Evolutionary conservation across 106 monocot genomes (phyloP), one percentile per base, ranked within the genome.

Genomic region (Allium fistulosum): DNA sequence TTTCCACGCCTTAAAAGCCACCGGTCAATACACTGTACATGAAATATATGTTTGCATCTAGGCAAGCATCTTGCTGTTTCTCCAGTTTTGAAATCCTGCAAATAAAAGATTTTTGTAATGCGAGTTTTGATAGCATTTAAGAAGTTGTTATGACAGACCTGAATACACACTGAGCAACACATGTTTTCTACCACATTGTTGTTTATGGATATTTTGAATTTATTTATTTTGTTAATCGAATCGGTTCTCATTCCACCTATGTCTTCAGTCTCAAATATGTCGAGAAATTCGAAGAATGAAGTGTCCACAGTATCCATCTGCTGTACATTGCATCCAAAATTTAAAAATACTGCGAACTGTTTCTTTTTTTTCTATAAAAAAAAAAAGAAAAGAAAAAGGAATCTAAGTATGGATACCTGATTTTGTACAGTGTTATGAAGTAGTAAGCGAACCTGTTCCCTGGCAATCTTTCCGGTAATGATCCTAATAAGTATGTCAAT

Each of bases 1-100:
- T 90, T 87, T 9, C 87, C 94, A 67, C 88, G 87, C 64, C 72
- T 52, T 14, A 73, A 28, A 37, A 94, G 82, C 94, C 94, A 94
- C 26, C 63, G 47, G 69, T 94, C 94, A 12, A 94, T 88, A 79
- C 94, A 94, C 0, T 63, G 58, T 37, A 85, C 71, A 51, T 94
- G 94, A 65, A 94, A 94, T 65, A 83, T 77, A 73, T 94, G 94
- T 26, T 65, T 28, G 45, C 94, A 94, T 58, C 81, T 66, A 18
- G 90, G 90, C 72, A 94, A 78, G 15, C 75, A 74, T 53, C 85
- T 78, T 15, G 61, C 90, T 4, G 60, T 81, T 66, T 90, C 86
- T 55, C 82, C 82, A 18, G 75, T n/a, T 74, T 84, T 68, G 46
- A 94, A 81, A 63, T 91, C 88, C 94, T 94, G 72, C 10, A 68